Base-by-base conservation (phyloP, 345 rosid species). In the Schrenkiella parvula region DNA sequence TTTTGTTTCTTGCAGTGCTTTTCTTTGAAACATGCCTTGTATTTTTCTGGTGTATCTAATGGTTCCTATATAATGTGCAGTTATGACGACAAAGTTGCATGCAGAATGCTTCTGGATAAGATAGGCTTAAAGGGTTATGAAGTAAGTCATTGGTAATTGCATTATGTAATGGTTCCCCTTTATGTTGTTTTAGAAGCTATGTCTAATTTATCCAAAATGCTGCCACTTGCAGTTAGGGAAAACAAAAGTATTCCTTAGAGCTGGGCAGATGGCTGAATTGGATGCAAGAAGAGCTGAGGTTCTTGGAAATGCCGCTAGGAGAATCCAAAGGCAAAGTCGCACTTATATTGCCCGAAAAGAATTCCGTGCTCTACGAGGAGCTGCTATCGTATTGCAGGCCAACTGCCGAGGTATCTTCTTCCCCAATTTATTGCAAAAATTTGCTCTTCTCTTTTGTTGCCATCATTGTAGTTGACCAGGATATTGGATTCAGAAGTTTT, bases 251-350 rank as follows among this genome's bases (percentile, higher is more conserved):
- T 95, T 95, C 84, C 88, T 95, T 18, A 87, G 99, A 82, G 99
- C 99, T 66, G 99, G 99, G 69, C 99, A 95, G 83, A 95, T 95
- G 99, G 99, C 99, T 66, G 96, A 91, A 79, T 79, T 95, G 80
- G 99, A 95, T 82, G 86, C 99, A 61, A 88, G 99, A 83, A 88
- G 99, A 82, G 90, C 99, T 58, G 96, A 87, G 86, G 93, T 95
- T 55, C 97, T 95, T 53, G 98, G 99, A 68, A 86, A 87, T 88
- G 99, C 99, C 7, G 99, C 99, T 63, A 88, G 85, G 85, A 88
- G 77, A 80, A 83, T 95, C 69, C 99, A 95, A 83, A 88, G 91
- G 81, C 95, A 84, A 58, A 84, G 82, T 67, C 88, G 90, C 47
- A 91, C 98, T 53, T 92, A 85, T 71, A 89, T 90, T 68, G 97